Base-by-base conservation (phyloP, 495 filamentous ascomycete species). In the Aspergillus ostianus region DNA sequence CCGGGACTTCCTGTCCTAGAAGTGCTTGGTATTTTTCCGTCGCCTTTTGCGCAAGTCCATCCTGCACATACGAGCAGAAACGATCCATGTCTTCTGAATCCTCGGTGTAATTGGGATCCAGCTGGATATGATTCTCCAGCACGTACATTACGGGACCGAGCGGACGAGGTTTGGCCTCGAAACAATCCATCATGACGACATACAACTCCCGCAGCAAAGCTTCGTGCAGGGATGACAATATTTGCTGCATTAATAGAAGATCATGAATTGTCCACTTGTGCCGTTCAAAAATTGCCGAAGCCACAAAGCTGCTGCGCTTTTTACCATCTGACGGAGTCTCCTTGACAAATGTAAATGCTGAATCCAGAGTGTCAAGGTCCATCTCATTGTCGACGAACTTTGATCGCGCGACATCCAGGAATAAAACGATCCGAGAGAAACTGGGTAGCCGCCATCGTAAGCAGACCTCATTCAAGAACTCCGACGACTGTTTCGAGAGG, bases 361-460 rank as follows among this genome's bases (percentile, higher is more conserved):
- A 82, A 74, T 96, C 92, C 26, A 99, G 76, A 27, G 87, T 91
- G 61, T 90, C 85, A 36, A 93, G 82, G 21, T 83, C 81, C 49
- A 96, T 88, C 67, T 97, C 89, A 62, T 91, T 88, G 63, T 96
- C 87, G 54, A 93, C 80, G 67, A 91, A 98, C 68, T 93, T 94
- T 65, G 89, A 86, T 19, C 85, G 82, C 47, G 91, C 82, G 45
- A 92, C 91, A 74, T 99, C 95, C 45, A 97, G 75, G 66, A 96
- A 90, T 10, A 95, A 76, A 2, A 92, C 84, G 55, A 93, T 77
- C 51, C 91, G 82, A 36, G 92, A 91, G 68, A 89, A 91, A 51
- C 85, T 83, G 19, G 94, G 93, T 60, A 99, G 84, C 23, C 95
- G 87, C 95, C 95, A 99, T 59, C 93, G 86, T 63, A 91, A 73